Percentiles rank a stretch among this genome's conserved stretches.
These are phyloP conservation scores for Apiotrichum siamense DNA, from an alignment of 1,284 basidiomycete species.

Conservation along the genomic window DNA sequence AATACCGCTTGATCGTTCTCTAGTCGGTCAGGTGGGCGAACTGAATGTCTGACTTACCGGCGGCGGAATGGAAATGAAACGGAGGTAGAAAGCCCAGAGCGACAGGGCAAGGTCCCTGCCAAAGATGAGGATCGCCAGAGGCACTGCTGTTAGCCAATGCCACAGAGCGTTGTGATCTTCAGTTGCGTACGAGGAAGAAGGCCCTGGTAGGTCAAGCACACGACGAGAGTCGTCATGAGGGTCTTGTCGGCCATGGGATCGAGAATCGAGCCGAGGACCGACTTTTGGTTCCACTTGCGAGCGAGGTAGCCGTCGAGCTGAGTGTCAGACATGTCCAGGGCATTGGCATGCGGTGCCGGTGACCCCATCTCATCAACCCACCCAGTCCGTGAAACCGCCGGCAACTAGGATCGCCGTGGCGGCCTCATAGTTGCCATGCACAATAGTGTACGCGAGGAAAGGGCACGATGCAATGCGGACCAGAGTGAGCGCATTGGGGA, in stretches of 20 bases:
- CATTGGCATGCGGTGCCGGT: too few relatives aligned
- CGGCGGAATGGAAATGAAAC: conserved; percentile 77
- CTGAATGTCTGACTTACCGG: conserved; percentile 55
- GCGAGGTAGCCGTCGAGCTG: conserved; percentile 89
- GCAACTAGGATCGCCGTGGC: conserved; percentile 79
- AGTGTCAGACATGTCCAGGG: too few relatives aligned
- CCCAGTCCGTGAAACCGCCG: conserved; percentile 84
- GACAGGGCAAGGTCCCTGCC: conserved; percentile 83
- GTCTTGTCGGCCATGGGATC: conserved; percentile 97
- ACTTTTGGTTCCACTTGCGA: conserved; percentile 72
- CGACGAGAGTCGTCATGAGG: conserved; percentile 88
- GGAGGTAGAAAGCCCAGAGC: conserved; percentile 87
- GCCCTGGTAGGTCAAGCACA: conserved; percentile 75
- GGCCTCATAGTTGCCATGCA: conserved; percentile 70
- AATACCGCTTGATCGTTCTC: conserved; percentile 89
- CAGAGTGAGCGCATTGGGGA: conserved; percentile 84
- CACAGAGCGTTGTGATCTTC: background rate
- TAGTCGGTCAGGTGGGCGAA: conserved; percentile 37
- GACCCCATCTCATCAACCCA: conserved; percentile 49
- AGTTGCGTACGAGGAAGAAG: conserved; percentile 66
- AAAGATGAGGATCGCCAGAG: conserved; percentile 77
- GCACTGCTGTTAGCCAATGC: conserved; percentile 53
- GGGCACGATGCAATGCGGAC: conserved; percentile 85
- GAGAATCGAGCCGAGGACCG: conserved; percentile 87
- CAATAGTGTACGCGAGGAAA: conserved; percentile 81